Evolutionary conservation across 1,284 basidiomycete species (phyloP).

Genomic region (Xerocomus amazonicus): DNA sequence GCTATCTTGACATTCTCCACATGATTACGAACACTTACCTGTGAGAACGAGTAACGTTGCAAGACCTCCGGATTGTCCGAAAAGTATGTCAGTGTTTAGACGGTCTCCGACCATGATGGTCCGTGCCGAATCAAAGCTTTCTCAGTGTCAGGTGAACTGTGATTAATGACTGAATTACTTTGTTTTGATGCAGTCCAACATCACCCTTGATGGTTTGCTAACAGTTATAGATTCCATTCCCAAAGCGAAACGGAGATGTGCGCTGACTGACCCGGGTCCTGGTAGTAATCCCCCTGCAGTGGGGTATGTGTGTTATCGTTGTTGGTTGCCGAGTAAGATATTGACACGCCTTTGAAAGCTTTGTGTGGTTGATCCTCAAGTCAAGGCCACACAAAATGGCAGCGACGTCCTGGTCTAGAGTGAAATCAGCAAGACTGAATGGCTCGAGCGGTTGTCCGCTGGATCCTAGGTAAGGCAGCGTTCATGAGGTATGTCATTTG

Average conservation of each 20-base stretch:
- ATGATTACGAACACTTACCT: conserved; percentile 46
- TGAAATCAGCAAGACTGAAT: conserved; percentile 68
- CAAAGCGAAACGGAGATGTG: conserved; percentile 76
- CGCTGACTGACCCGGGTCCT: conserved; percentile 81
- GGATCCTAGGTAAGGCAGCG: conserved; percentile 58
- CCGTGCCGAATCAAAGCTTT: conserved; percentile 67
- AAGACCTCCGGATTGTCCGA: conserved; percentile 84
- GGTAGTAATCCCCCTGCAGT: conserved; percentile 76
- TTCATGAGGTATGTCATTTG: not conserved
- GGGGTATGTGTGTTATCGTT: conserved; percentile 89
- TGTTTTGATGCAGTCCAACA: conserved; percentile 95
- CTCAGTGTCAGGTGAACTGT: conserved; percentile 1
- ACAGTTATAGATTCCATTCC: conserved; percentile 74
- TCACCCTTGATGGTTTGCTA: conserved; percentile 89
- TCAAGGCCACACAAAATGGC: conserved; percentile 93
- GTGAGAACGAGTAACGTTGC: conserved; percentile 90
- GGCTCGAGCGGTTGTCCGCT: conserved; percentile 71
- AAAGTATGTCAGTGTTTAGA: conserved; percentile 39
- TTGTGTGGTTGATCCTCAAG: conserved; percentile 82
- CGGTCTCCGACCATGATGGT: conserved; percentile 76
- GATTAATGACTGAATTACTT: conserved; percentile 54
- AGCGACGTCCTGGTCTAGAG: conserved; percentile 75
- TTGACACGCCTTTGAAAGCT: conserved; percentile 90
- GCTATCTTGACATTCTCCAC: not conserved
- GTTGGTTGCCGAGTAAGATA: conserved; percentile 89